Conservation (phyloP, 352 stramenopile species). For the Globisporangium splendens region DNA sequence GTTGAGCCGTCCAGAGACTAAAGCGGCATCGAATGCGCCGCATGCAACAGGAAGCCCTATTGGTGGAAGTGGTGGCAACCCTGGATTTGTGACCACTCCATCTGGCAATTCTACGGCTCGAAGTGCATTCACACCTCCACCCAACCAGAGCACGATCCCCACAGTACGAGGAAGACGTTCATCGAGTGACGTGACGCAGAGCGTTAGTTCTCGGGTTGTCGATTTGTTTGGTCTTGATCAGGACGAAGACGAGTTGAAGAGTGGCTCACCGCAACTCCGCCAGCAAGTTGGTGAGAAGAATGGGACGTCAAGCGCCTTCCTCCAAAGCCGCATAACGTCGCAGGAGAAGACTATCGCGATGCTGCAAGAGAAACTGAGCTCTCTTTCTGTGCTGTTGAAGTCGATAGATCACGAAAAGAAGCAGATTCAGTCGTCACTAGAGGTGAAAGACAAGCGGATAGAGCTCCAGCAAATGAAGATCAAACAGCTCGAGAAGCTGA, state of each 20-base stretch:
- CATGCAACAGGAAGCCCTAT: neutral
- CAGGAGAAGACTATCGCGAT: slow-evolving; percentile 70
- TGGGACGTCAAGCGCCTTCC: slow-evolving; percentile 21
- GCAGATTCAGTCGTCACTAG: slow-evolving; percentile 42
- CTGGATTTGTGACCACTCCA: neutral
- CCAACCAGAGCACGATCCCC: slow-evolving; percentile 1
- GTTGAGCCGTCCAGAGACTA: slow-evolving; percentile 5
- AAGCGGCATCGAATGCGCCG: neutral
- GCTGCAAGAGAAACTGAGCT: slow-evolving; percentile 67
- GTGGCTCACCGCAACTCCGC: neutral
- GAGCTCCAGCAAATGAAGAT: slow-evolving; percentile 65
- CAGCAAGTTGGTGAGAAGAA: slow-evolving; percentile 1
- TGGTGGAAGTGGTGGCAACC: too few species aligned
- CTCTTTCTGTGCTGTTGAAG: slow-evolving; percentile 60
- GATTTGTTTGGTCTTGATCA: slow-evolving; percentile 17
- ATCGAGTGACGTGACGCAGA: slow-evolving; percentile 7
- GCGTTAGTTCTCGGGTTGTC: slow-evolving; percentile 8
- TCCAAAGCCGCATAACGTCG: slow-evolving; percentile 57
- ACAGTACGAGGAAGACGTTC: slow-evolving; percentile 1
- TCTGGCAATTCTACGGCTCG: neutral
- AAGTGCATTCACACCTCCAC: slow-evolving; percentile 1
- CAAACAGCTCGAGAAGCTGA: slow-evolving; percentile 56
- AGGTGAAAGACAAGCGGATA: slow-evolving; percentile 77
- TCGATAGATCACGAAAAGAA: slow-evolving; percentile 64
- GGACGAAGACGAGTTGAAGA: slow-evolving; percentile 4